phyloP scores from a whole-genome alignment of 1,284 basidiomycete species.

The Anthracocystis walkeri region DNA sequence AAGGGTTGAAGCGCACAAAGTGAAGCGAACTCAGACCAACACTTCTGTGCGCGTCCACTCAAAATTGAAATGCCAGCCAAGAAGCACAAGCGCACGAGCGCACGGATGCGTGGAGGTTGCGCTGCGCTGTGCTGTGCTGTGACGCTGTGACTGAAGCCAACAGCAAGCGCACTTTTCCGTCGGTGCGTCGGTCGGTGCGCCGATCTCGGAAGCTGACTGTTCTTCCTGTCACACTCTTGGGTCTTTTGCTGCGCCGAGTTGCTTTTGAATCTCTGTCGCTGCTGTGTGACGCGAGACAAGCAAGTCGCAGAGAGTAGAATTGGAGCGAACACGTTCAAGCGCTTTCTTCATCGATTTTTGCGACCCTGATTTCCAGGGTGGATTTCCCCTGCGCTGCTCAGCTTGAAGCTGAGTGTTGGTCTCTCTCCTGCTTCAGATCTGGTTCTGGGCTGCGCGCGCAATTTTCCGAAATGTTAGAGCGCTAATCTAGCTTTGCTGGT shows the following conservation, averaged over 20 bases:
- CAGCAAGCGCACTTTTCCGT: background rate
- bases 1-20: background rate
- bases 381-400: background rate
- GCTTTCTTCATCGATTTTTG: background rate
- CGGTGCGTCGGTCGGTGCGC: slow-evolving; percentile 9
- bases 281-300: too few relatives aligned
- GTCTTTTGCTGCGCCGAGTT: background rate
- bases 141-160: background rate
- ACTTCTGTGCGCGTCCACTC: background rate
- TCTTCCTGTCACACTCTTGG: too few relatives aligned
- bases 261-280: too few relatives aligned
- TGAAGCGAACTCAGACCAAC: slow-evolving; percentile 5
- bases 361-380: background rate
- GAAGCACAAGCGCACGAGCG: background rate
- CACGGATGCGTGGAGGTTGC: slow-evolving; percentile 24
- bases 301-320: too few relatives aligned
- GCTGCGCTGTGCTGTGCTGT: background rate
- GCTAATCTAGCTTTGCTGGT: background rate
- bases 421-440: background rate
- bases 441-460: background rate
- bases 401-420: slow-evolving; percentile 1
- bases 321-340: background rate
- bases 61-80: background rate
- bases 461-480: background rate
- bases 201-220: background rate